phyloP scores from a whole-genome alignment of 345 rosid species.

The Eutrema heterophyllum region DNA sequence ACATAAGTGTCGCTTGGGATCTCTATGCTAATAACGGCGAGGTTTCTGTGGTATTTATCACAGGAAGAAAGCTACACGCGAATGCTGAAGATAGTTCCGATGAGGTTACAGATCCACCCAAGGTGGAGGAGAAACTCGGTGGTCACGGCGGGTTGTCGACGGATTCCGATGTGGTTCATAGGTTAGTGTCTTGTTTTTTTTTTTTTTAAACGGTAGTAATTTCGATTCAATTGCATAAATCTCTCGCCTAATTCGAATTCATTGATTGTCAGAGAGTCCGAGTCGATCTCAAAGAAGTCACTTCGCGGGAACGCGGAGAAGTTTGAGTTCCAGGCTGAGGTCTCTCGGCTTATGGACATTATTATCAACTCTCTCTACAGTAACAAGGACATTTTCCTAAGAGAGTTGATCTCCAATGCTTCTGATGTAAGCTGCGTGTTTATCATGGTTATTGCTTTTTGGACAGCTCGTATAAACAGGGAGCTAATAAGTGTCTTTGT shows the following conservation, averaged over 20 bases:
- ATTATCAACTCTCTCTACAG: constrained; percentile 96
- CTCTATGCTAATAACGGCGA: background rate
- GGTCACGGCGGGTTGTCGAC: constrained; percentile 86
- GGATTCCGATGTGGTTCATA: constrained; percentile 92
- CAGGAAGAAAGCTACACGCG: constrained; percentile 75
- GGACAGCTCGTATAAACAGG: background rate
- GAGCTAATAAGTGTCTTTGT: constrained; percentile 1
- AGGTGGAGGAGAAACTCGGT: constrained; percentile 89
- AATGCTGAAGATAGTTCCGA: constrained; percentile 70
- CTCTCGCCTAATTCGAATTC: background rate
- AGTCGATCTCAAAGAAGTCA: constrained; percentile 83
- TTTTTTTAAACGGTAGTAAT: background rate
- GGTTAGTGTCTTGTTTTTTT: constrained; percentile 34
- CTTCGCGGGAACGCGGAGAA: constrained; percentile 86
- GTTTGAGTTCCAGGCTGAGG: constrained; percentile 99
- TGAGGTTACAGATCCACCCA: constrained; percentile 69
- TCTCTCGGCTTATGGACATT: constrained; percentile 97
- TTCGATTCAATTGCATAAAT: background rate
- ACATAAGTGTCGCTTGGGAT: background rate
- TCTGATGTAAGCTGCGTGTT: constrained; percentile 65
- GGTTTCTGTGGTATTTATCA: constrained; percentile 27
- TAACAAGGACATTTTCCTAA: constrained; percentile 93
- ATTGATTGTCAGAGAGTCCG: constrained; percentile 61
- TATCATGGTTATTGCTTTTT: background rate
- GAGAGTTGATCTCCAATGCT: constrained; percentile 97